Evolutionary conservation across 2,329 filamentous ascomycete species (phyloP).

Genomic region (Phyllosticta citribraziliensis): DNA sequence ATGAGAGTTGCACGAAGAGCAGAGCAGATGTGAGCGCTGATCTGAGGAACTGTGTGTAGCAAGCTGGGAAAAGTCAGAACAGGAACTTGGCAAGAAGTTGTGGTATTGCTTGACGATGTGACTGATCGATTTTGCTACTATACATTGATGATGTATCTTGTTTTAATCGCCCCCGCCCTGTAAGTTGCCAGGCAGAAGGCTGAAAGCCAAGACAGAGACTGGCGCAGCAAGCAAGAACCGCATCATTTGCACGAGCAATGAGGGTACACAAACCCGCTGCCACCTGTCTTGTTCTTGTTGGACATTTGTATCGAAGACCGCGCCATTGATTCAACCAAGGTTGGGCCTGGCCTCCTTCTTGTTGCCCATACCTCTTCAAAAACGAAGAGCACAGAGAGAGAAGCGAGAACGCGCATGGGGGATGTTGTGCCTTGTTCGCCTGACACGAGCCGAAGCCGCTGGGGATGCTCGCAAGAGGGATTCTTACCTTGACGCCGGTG

Average conservation of each 20-base stretch:
- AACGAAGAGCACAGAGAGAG: not conserved
- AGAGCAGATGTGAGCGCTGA: constrained; percentile 18
- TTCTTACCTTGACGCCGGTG: constrained; percentile 33
- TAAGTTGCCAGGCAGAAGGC: not conserved
- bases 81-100: not conserved
- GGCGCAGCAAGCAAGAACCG: not conserved
- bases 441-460: not conserved
- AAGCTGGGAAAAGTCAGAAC: constrained; percentile 3
- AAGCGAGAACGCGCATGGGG: not conserved
- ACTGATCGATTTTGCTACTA: not conserved
- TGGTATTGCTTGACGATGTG: not conserved
- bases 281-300: constrained; percentile 32
- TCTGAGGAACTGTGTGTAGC: not conserved
- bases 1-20: constrained; percentile 28
- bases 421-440: not conserved
- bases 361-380: constrained; percentile 31
- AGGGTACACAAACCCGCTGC: not conserved
- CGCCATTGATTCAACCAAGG: constrained; percentile 28
- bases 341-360: constrained; percentile 46
- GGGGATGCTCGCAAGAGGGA: constrained; percentile 3
- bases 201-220: not conserved
- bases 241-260: not conserved
- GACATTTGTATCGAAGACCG: constrained; percentile 51
- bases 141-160: constrained; percentile 1
- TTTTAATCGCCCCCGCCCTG: constrained; percentile 1